Evolutionary conservation across 108 stramenopile species (phyloP), one percentile per base, ranked within the genome.

Genomic region (Skeletonema grethae): DNA sequence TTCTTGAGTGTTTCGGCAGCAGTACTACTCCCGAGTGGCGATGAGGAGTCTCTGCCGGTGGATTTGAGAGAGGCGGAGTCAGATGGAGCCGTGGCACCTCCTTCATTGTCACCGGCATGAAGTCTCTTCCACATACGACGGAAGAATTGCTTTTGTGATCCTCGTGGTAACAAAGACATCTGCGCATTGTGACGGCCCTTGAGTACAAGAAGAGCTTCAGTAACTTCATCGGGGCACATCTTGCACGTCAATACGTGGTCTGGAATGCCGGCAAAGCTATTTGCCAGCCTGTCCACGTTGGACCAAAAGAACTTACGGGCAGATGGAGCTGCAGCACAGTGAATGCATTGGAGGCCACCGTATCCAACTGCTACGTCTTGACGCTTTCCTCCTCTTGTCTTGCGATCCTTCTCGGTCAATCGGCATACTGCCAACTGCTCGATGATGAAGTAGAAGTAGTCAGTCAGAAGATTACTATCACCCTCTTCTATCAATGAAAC

Each of bases 271-370:
- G 94, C 91, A 77, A 95, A 95, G 67, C 90, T 92, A 70, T 95
- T 95, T 4, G 94, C 87, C 39, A 95, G 67, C 32, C 90, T 80
- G 69, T 95, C 91, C 5, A 95, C 94, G 34, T 88, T 88, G 66
- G 91, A 89, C 94, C 94, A 95, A 61, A 88, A 95, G 77, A 95
- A 95, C 66, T 95, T 95, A 7, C 93, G 85, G 20, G 94, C 76
- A 25, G 82, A 86, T 1, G 84, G 80, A 15, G 80, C 30, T 15
- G 85, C 70, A 53, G 63, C 64, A 67, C 94, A 95, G 59, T 95
- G 91, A 36, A 89, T 70, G 65, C 94, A 95, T 67, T 95, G 88
- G 46, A 95, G 75, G 5, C 94, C 94, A 67, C 94, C 91, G 61
- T 90, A 92, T 1, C 94, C 94, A 34, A 92, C 67, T 55, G 79